Evolutionary conservation across 139 green algal species (phyloP), one percentile per base, ranked within the genome.

Genomic region (Pseudopediastrum boryanum): DNA sequence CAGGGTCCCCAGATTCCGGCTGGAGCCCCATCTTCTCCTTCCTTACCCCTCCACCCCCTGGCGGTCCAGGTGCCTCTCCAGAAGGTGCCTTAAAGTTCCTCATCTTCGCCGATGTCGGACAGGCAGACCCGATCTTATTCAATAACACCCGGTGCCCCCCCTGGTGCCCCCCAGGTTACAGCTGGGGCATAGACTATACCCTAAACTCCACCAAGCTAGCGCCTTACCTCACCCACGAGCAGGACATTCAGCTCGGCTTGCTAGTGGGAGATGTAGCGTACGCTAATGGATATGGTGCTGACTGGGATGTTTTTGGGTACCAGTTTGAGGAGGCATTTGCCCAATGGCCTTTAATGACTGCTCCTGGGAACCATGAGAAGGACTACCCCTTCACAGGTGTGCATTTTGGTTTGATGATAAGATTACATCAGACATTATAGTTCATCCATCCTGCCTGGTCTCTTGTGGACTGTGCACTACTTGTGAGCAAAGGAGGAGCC

Each of bases 301-400:
- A 75, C 27, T 75, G 66, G 66, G 66, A 75, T 16, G 58, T 62
- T 31, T 75, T 75, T 75, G 66, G 66, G 33, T 27, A 31, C n/a
- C 66, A 75, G 43, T 75, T 75, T 38, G 31, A 75, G 6, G n/a
- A 10, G 2, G 31, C 43, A 4, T 75, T 75, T 29, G 42, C 29
- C 66, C 58, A 19, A 31, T 75, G 66, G 66, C 66, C 43, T 31
- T 46, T 75, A 13, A 48, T 48, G 39, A 31, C 59, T 16, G 66
- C 66, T 44, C 21, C 66, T 62, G 66, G 66, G 16, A 75, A 75
- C 43, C 66, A 75, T 62, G 66, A 75, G 66, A 35, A 42, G 2
- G 65, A 73, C 41, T 42, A 73, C 5, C 38, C 39, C 2, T 51
- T 33, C 65, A 52, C 65, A 19, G 39, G n/a, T n/a, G n/a, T n/a